phyloP scores from a whole-genome alignment of 2,329 filamentous ascomycete species.

The Talaromyces sp. region DNA sequence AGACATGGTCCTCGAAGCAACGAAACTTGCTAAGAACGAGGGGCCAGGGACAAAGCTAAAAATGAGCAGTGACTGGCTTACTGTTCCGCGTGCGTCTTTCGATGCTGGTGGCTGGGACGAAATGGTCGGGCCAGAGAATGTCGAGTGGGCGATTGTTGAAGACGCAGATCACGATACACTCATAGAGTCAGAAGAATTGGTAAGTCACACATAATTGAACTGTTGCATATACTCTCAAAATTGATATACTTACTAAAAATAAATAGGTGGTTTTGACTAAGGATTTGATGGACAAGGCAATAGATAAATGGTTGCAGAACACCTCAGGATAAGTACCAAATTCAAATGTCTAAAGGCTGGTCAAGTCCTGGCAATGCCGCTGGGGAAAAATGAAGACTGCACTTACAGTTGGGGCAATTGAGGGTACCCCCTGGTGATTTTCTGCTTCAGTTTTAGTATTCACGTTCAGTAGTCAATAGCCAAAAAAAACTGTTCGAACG shows the following conservation, averaged over 20 bases:
- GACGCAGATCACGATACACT: constrained; percentile 9
- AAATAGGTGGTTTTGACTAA: constrained; percentile 2
- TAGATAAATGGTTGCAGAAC: neutral
- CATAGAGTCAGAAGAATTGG: constrained; percentile 5
- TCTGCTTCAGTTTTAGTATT: neutral
- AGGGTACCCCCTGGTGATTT: neutral
- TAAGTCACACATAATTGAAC: neutral
- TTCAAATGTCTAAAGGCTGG: neutral
- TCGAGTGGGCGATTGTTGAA: constrained; percentile 7
- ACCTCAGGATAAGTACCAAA: neutral
- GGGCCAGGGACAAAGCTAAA: neutral
- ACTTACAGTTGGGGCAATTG: neutral
- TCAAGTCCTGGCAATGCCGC: neutral
- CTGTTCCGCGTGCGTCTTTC: constrained; percentile 3
- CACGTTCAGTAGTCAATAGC: neutral
- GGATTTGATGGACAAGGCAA: constrained; percentile 4
- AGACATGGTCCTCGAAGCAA: constrained; percentile 4
- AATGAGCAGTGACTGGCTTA: neutral
- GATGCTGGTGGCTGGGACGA: constrained; percentile 7
- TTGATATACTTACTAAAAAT: neutral
- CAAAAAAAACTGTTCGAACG: neutral
- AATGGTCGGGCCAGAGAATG: constrained; percentile 1
- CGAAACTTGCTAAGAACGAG: neutral
- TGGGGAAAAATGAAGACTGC: neutral
- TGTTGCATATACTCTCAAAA: neutral